These are phyloP conservation scores for Trametes pubescens DNA, from an alignment of 1,284 basidiomycete genomes.

Conservation along the genomic window DNA sequence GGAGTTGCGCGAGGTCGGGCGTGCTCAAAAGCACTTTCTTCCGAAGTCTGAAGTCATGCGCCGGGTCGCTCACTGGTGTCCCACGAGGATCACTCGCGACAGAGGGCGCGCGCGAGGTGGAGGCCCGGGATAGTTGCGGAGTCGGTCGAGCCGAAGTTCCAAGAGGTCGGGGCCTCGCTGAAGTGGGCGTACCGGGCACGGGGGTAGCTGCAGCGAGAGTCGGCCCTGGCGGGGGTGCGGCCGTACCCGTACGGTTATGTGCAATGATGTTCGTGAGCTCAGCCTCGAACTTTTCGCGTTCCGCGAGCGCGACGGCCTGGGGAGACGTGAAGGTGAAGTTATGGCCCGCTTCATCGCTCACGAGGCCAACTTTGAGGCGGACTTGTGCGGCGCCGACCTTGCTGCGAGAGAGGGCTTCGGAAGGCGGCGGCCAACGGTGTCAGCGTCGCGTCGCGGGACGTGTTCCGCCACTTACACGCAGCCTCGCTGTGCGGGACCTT, in stretches of 20 bases:
- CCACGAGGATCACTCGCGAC: slow-evolving; percentile 65
- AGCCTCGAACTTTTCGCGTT: slow-evolving; percentile 83
- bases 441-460: slow-evolving; percentile 24
- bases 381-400: slow-evolving; percentile 82
- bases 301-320: slow-evolving; percentile 62
- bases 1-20: slow-evolving; percentile 79
- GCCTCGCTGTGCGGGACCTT: slow-evolving; percentile 67
- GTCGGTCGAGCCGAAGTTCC: slow-evolving; percentile 28
- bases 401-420: slow-evolving; percentile 61
- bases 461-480: slow-evolving; percentile 59
- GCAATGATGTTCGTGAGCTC: slow-evolving; percentile 79
- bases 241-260: slow-evolving; percentile 60
- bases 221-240: slow-evolving; percentile 7
- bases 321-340: slow-evolving; percentile 82
- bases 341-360: slow-evolving; percentile 73
- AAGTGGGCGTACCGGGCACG: slow-evolving; percentile 37
- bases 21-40: slow-evolving; percentile 83
- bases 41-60: slow-evolving; percentile 73
- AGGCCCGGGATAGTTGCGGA: slow-evolving; percentile 41
- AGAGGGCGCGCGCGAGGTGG: slow-evolving; percentile 66
- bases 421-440: slow-evolving; percentile 8
- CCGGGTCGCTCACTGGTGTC: slow-evolving; percentile 63
- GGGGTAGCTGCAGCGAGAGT: slow-evolving; percentile 31
- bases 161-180: slow-evolving; percentile 39
- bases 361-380: slow-evolving; percentile 73